These are phyloP conservation scores for Penicillium egyptiacum DNA, from an alignment of 495 filamentous ascomycete species.

Conservation along the genomic window DNA sequence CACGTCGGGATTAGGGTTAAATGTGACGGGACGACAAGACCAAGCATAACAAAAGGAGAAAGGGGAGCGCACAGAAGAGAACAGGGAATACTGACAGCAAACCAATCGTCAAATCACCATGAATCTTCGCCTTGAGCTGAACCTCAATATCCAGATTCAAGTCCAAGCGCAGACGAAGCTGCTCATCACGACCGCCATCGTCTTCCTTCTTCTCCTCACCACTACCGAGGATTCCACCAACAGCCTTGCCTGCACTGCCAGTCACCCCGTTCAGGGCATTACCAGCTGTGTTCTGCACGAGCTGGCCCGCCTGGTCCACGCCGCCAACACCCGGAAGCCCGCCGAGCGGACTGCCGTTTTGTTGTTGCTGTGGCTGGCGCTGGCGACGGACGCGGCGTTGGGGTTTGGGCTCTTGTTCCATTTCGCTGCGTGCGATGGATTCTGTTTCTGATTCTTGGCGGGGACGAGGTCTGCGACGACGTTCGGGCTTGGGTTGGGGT, in stretches of 20 bases:
- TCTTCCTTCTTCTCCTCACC: constrained; percentile 42
- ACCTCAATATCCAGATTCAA: constrained; percentile 88
- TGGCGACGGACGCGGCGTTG: constrained; percentile 39
- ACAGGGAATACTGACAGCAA: constrained; percentile 66
- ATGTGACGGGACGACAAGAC: not conserved
- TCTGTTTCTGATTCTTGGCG: constrained; percentile 42
- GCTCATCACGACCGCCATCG: constrained; percentile 60
- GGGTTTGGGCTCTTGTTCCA: constrained; percentile 39
- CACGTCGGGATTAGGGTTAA: not conserved
- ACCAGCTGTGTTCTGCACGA: constrained; percentile 65
- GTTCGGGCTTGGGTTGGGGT: constrained; percentile 29
- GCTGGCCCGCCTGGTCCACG: constrained; percentile 55
- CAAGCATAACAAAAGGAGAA: not conserved
- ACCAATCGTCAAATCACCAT: constrained; percentile 83
- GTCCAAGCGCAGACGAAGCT: constrained; percentile 75
- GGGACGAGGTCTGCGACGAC: constrained; percentile 28
- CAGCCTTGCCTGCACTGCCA: constrained; percentile 57
- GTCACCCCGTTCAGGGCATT: constrained; percentile 58
- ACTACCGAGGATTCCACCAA: constrained; percentile 50
- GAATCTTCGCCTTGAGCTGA: constrained; percentile 87
- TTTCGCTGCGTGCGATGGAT: constrained; percentile 37
- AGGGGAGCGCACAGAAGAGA: too few relatives aligned
- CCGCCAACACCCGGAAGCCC: constrained; percentile 58
- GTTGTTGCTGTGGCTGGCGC: constrained; percentile 31
- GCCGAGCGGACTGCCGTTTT: constrained; percentile 48